Percentiles rank a stretch among this genome's conserved stretches.
Evolutionary conservation across 2,329 filamentous ascomycete genomes (phyloP).

Genomic region (Paramyrothecium roridum): DNA sequence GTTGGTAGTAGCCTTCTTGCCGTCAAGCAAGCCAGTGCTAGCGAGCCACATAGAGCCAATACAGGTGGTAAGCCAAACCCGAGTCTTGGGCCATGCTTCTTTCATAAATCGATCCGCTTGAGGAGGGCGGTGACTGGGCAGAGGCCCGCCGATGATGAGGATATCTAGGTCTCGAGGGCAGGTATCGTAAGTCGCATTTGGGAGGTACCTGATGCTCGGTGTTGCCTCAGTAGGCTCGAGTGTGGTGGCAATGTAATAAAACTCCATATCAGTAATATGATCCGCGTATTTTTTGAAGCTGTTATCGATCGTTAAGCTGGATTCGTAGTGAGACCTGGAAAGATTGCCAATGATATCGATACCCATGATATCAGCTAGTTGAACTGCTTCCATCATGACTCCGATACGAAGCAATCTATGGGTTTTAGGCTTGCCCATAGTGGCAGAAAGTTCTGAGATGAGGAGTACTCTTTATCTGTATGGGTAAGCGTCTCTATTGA

Average conservation of each 20-base stretch:
- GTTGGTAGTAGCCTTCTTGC: slow-evolving; percentile 35
- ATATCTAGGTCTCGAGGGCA: slow-evolving; percentile 38
- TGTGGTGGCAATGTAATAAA: slow-evolving; percentile 25
- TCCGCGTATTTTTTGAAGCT: not conserved
- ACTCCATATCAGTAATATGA: not conserved
- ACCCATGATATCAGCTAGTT: slow-evolving; percentile 34
- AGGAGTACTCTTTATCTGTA: no score
- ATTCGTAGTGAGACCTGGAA: not conserved
- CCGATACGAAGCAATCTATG: slow-evolving; percentile 27
- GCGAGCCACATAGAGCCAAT: slow-evolving; percentile 36
- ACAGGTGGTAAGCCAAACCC: slow-evolving; percentile 33
- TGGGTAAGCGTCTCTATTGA: no score
- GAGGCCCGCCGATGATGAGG: slow-evolving; percentile 32
- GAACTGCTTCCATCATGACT: slow-evolving; percentile 33
- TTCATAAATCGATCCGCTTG: slow-evolving; percentile 29
- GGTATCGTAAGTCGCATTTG: slow-evolving; percentile 34
- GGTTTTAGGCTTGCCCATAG: no score
- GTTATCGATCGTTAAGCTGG: slow-evolving; percentile 5
- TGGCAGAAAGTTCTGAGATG: no score
- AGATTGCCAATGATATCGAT: slow-evolving; percentile 36
- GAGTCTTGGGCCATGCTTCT: slow-evolving; percentile 29
- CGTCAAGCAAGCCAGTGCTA: slow-evolving; percentile 28
- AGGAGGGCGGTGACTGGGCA: slow-evolving; percentile 23
- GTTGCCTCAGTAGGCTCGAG: slow-evolving; percentile 26
- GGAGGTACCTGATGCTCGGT: slow-evolving; percentile 25